phyloP scores from a whole-genome alignment of 176 grass and related monocot genomes.

The Urochloa ruziziensis region DNA sequence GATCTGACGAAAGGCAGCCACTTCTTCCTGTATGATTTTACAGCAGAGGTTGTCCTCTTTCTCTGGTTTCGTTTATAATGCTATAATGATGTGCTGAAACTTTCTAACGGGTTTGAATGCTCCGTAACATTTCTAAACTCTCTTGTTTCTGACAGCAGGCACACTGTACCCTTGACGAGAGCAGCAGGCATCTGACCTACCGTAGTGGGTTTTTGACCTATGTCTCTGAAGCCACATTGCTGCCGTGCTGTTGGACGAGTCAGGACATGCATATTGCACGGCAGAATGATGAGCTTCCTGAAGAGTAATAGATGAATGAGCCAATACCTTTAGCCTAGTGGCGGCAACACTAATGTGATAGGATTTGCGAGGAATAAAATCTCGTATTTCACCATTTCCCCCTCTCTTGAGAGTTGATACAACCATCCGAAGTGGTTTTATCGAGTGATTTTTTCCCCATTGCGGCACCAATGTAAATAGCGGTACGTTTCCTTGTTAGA shows the following conservation, averaged over 20 bases:
- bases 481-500: background rate
- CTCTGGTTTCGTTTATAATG: background rate
- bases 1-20: conserved; percentile 65
- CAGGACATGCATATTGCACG: background rate
- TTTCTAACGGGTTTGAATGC: background rate
- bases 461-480: conserved; percentile 9
- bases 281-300: background rate
- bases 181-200: background rate
- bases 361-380: conserved; percentile 13
- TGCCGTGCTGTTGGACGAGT: background rate
- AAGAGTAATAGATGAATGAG: background rate
- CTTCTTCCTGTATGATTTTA: conserved; percentile 82
- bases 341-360: conserved; percentile 4
- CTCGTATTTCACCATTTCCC: background rate
- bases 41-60: conserved; percentile 23
- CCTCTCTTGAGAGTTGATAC: background rate
- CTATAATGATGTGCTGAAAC: background rate
- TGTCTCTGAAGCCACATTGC: conserved; percentile 13
- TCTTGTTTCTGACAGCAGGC: background rate
- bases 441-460: background rate
- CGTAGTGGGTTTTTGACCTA: conserved; percentile 14
- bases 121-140: background rate
- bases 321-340: background rate
- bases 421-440: background rate
- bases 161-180: background rate